Percentiles rank a stretch among this genome's conserved stretches.
Conservation (phyloP, 352 stramenopile species). For the Globisporangium cylindrosporum region DNA sequence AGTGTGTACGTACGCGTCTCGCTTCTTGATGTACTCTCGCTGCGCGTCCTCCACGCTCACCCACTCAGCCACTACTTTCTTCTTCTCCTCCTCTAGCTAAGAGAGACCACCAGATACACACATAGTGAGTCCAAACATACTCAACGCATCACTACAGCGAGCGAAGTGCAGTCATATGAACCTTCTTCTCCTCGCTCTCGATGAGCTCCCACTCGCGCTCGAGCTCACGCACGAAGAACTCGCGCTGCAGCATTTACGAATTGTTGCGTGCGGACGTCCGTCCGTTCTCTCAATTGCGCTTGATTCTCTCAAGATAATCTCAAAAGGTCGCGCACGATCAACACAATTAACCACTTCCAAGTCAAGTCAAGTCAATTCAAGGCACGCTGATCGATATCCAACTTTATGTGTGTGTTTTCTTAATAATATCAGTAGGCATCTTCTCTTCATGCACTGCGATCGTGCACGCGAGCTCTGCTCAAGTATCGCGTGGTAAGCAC, state of each 20-base stretch:
- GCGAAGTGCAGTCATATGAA: constrained; percentile 5
- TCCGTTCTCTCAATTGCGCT: neutral
- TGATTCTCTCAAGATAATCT: neutral
- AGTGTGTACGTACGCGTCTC: constrained; percentile 36
- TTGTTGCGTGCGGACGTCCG: neutral
- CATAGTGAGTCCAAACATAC: neutral
- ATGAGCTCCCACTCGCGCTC: constrained; percentile 63
- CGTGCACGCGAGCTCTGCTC: neutral
- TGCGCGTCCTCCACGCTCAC: constrained; percentile 62
- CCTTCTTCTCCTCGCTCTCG: constrained; percentile 61
- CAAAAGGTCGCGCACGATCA: neutral
- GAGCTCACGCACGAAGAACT: constrained; percentile 50
- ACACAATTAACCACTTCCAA: too few species aligned
- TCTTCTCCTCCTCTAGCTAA: constrained; percentile 71
- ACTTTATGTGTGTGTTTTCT: neutral
- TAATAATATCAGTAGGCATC: neutral
- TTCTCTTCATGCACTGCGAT: neutral
- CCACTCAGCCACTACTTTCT: constrained; percentile 73
- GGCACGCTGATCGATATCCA: neutral
- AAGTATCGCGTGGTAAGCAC: neutral
- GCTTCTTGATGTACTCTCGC: constrained; percentile 59
- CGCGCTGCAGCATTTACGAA: constrained; percentile 47
- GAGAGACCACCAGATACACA: neutral
- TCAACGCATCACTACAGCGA: neutral
- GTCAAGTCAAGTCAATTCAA: too few species aligned